phyloP scores from a whole-genome alignment of 2,329 filamentous ascomycete species.

The Cladorrhinum sp. region DNA sequence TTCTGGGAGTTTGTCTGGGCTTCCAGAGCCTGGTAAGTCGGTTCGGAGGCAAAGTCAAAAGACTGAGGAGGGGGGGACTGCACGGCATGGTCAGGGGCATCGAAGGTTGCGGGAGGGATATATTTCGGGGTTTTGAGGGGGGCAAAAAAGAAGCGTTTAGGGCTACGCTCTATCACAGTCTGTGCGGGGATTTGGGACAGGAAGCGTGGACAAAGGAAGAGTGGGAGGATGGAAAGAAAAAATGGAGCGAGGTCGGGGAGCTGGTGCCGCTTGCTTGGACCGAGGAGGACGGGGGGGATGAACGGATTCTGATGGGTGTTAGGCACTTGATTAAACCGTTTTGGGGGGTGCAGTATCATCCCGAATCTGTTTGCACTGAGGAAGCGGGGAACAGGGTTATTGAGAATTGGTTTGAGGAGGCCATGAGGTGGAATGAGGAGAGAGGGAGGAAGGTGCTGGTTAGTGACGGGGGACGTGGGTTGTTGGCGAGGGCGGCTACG shows the following conservation, averaged over 20 bases:
- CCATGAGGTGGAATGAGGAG: constrained; percentile 56
- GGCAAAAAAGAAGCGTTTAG: constrained; percentile 53
- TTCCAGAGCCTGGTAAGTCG: constrained; percentile 77
- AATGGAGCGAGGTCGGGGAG: constrained; percentile 33
- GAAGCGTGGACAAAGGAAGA: constrained; percentile 35
- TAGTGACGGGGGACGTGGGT: constrained; percentile 16
- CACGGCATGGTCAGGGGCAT: constrained; percentile 78
- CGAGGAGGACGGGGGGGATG: constrained; percentile 43
- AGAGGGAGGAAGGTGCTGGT: constrained; percentile 24
- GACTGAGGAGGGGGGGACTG: constrained; percentile 69
- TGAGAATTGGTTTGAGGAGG: constrained; percentile 70
- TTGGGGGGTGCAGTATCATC: constrained; percentile 88
- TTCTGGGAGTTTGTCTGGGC: constrained; percentile 84
- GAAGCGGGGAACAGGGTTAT: constrained; percentile 62
- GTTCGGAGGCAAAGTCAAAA: constrained; percentile 64
- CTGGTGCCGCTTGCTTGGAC: constrained; percentile 63
- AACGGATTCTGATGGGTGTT: constrained; percentile 72
- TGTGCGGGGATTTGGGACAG: constrained; percentile 55
- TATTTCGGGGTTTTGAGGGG: constrained; percentile 59
- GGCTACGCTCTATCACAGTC: constrained; percentile 75
- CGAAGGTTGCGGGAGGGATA: constrained; percentile 43
- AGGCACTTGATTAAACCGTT: constrained; percentile 68
- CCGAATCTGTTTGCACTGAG: constrained; percentile 83
- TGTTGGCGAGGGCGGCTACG: constrained; percentile 33
- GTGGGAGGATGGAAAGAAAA: constrained; percentile 43